Conservation (phyloP, 495 filamentous ascomycete species). For the Xylaria venustula region DNA sequence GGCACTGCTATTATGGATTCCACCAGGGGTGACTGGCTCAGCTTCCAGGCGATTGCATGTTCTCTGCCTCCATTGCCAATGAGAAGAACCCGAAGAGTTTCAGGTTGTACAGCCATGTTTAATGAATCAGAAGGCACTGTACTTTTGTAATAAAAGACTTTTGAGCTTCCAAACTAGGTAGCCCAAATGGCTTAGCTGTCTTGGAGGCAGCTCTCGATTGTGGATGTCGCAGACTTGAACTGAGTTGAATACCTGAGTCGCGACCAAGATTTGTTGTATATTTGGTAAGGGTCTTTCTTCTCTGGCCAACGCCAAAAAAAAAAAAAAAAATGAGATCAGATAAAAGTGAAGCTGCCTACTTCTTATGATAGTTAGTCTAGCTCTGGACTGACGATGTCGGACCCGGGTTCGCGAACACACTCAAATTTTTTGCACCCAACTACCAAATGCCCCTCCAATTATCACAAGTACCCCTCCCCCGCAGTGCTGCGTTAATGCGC, state of each 20-base stretch:
- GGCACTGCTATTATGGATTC: slow-evolving; percentile 65
- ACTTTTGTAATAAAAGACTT: no score
- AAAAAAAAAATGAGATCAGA: not conserved
- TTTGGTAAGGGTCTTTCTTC: not conserved
- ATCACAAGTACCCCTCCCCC: slow-evolving; percentile 14
- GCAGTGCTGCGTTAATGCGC: not conserved
- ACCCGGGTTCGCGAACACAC: slow-evolving; percentile 9
- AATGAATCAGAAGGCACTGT: not conserved
- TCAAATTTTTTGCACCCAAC: slow-evolving; percentile 17
- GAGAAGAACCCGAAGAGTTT: slow-evolving; percentile 66
- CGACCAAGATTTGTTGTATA: not conserved
- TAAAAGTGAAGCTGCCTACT: not conserved
- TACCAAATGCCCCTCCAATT: slow-evolving; percentile 11
- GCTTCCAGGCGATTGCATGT: slow-evolving; percentile 93
- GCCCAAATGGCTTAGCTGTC: no score
- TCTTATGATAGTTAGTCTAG: not conserved
- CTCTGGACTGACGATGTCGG: slow-evolving; percentile 9
- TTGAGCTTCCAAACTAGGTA: slow-evolving; percentile 1
- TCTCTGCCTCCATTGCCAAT: slow-evolving; percentile 93
- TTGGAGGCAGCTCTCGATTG: not conserved
- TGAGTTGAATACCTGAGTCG: not conserved
- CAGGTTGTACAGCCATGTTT: slow-evolving; percentile 23
- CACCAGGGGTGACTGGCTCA: slow-evolving; percentile 72
- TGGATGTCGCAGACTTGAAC: not conserved
- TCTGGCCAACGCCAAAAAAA: not conserved